These are phyloP conservation scores for Backusella psychrophila DNA, from an alignment of 192 early-diverging fungal genomes.

Conservation along the genomic window DNA sequence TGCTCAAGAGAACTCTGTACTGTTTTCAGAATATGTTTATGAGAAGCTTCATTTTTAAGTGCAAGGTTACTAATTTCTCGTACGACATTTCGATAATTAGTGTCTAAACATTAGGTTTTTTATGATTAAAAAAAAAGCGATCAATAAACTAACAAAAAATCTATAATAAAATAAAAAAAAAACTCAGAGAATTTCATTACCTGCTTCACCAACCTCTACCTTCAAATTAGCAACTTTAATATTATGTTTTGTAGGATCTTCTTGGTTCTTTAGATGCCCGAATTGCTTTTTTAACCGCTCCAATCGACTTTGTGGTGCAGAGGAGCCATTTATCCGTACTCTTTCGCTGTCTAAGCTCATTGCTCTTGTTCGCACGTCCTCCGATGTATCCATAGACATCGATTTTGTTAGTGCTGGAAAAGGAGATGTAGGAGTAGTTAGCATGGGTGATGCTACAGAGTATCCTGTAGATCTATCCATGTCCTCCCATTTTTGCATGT, in stretches of 20 bases:
- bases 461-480: slow-evolving; percentile 17
- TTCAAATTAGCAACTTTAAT: slow-evolving; percentile 29
- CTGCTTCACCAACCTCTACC: slow-evolving; percentile 31
- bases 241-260: slow-evolving; percentile 24
- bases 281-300: slow-evolving; percentile 28
- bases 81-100: slow-evolving; percentile 21
- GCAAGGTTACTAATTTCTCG: slow-evolving; percentile 17
- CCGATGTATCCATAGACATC: background rate
- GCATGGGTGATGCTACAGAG: background rate
- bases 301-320: slow-evolving; percentile 18
- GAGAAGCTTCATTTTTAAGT: background rate
- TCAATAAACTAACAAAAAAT: background rate
- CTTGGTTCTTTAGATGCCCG: slow-evolving; percentile 8
- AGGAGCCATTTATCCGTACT: background rate
- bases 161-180: too few relatives aligned
- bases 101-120: slow-evolving; percentile 10
- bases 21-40: background rate
- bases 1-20: background rate
- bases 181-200: slow-evolving; percentile 10
- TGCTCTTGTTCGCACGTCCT: background rate
- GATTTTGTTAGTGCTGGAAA: background rate
- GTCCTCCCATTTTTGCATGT: slow-evolving; percentile 25
- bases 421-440: background rate
- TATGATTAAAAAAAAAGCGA: background rate
- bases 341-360: slow-evolving; percentile 18